Evolutionary conservation across 768 basidiomycete species (phyloP).

Genomic region (Amanita pallidorosea): DNA sequence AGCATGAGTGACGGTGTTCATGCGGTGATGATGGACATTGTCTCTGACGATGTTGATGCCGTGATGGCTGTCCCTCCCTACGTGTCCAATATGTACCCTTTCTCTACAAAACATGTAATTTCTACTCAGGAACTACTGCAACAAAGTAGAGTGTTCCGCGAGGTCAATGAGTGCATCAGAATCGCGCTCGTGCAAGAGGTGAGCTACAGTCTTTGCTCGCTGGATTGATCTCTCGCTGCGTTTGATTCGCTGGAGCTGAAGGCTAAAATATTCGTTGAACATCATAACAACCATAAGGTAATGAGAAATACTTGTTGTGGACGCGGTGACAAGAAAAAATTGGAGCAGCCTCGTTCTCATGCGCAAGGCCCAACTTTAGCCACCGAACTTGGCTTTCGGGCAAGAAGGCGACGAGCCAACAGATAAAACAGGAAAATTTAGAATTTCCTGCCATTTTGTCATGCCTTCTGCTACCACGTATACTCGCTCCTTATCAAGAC

Average conservation of each 20-base stretch:
- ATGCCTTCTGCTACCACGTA: neutral
- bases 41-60: neutral
- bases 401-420: slow-evolving; percentile 3
- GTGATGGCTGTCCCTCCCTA: slow-evolving; percentile 86
- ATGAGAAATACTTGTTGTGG: neutral
- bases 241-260: slow-evolving; percentile 5
- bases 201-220: slow-evolving; percentile 2
- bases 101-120: too few species aligned
- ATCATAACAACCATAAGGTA: slow-evolving; percentile 1
- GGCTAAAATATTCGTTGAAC: slow-evolving; percentile 5
- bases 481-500: slow-evolving; percentile 6
- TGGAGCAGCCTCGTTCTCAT: slow-evolving; percentile 1
- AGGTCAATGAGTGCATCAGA: too few species aligned
- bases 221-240: slow-evolving; percentile 4
- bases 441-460: neutral
- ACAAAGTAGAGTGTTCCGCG: too few species aligned
- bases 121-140: too few species aligned
- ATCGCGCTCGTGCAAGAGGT: slow-evolving; percentile 1
- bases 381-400: neutral
- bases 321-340: slow-evolving; percentile 4
- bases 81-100: too few species aligned
- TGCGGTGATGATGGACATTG: neutral
- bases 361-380: neutral
- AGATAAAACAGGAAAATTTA: slow-evolving; percentile 3
- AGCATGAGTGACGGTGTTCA: slow-evolving; percentile 28